These are phyloP conservation scores for Pyrenophora teres DNA, from an alignment of 2,329 filamentous ascomycete species.

Conservation along the genomic window DNA sequence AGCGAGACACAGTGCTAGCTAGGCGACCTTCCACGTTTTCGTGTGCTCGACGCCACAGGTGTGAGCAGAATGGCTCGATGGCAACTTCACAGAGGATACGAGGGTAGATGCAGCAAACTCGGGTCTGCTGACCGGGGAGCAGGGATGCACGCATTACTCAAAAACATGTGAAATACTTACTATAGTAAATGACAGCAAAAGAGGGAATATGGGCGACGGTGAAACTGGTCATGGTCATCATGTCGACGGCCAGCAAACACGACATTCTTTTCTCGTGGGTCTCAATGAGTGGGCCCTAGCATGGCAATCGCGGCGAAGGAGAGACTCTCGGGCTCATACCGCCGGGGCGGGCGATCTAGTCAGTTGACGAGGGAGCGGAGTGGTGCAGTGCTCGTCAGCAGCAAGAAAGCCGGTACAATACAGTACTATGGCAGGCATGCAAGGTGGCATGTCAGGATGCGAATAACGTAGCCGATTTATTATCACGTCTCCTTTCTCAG, in stretches of 20 bases:
- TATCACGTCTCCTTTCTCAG: too few relatives aligned
- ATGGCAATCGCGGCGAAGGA: slow-evolving; percentile 11
- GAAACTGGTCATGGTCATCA: neutral
- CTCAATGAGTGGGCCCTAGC: slow-evolving; percentile 5
- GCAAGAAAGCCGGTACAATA: slow-evolving; percentile 3
- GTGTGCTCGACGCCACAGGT: slow-evolving; percentile 9
- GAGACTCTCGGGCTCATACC: slow-evolving; percentile 9
- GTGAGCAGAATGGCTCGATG: slow-evolving; percentile 4
- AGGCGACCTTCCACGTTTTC: slow-evolving; percentile 23
- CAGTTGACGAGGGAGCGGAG: slow-evolving; percentile 23
- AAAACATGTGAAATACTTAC: slow-evolving; percentile 3
- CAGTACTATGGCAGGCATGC: too few relatives aligned
- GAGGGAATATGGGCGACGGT: slow-evolving; percentile 18
- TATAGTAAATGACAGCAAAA: slow-evolving; percentile 1
- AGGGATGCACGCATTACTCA: slow-evolving; percentile 2
- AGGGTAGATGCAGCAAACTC: slow-evolving; percentile 8
- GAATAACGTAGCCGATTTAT: neutral
- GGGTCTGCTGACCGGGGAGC: slow-evolving; percentile 18
- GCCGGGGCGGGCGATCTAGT: slow-evolving; percentile 6
- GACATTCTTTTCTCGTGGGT: neutral
- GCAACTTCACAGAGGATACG: slow-evolving; percentile 4
- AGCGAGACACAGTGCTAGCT: slow-evolving; percentile 22
- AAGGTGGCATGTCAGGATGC: neutral
- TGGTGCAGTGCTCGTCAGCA: slow-evolving; percentile 11
- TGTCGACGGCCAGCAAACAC: too few relatives aligned